phyloP scores from a whole-genome alignment of 805 yeast species.

The Blastobotrys terrestris region DNA sequence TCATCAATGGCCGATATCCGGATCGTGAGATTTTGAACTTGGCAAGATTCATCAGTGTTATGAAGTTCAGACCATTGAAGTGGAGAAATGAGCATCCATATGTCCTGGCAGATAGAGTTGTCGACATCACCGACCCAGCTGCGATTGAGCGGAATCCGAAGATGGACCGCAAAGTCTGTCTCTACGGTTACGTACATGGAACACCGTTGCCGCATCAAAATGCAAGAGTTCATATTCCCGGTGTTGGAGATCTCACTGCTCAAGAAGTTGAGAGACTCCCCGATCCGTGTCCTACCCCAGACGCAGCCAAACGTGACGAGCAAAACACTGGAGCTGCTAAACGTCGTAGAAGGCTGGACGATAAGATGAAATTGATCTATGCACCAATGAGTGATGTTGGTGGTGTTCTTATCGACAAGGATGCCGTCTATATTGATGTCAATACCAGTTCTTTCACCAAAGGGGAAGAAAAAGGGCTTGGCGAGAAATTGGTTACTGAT shows the following conservation, averaged over 20 bases:
- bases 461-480: slow-evolving; percentile 70
- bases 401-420: slow-evolving; percentile 93
- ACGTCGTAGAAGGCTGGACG: slow-evolving; percentile 87
- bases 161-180: slow-evolving; percentile 80
- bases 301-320: slow-evolving; percentile 76
- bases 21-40: slow-evolving; percentile 91
- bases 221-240: slow-evolving; percentile 87
- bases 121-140: slow-evolving; percentile 92
- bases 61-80: slow-evolving; percentile 98
- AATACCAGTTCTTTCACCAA: slow-evolving; percentile 51
- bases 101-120: slow-evolving; percentile 80
- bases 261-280: slow-evolving; percentile 80
- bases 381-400: slow-evolving; percentile 99
- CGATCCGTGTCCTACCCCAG: slow-evolving; percentile 99
- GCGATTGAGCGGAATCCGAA: slow-evolving; percentile 70
- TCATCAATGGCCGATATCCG: slow-evolving; percentile 94
- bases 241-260: slow-evolving; percentile 84
- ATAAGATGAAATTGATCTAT: slow-evolving; percentile 85
- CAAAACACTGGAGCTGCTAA: slow-evolving; percentile 41
- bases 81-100: slow-evolving; percentile 99
- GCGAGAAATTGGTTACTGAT: slow-evolving; percentile 78
- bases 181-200: slow-evolving; percentile 94
- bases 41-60: slow-evolving; percentile 87
- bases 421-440: slow-evolving; percentile 91
- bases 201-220: slow-evolving; percentile 66